These are phyloP conservation scores for Flueggea neowawraea DNA, from an alignment of 441 rosid species.

Conservation along the genomic window DNA sequence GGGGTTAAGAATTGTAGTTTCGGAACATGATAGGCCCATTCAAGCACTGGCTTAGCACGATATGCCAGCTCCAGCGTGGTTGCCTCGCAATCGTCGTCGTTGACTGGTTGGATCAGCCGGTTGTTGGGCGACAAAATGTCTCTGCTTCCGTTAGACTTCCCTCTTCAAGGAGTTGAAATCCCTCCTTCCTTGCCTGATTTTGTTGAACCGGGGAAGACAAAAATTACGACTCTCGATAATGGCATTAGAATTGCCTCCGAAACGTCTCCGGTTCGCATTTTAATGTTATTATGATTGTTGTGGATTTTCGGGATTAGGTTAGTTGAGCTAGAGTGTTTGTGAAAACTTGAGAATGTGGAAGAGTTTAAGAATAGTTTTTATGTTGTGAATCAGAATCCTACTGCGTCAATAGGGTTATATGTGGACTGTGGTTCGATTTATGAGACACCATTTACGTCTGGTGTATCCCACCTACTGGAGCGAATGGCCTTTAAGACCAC, in stretches of 20 bases:
- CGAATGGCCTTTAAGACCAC: slow-evolving; percentile 94
- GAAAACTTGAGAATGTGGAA: slow-evolving; percentile 10
- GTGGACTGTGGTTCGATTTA: slow-evolving; percentile 83
- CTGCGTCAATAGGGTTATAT: slow-evolving; percentile 79
- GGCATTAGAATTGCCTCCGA: slow-evolving; percentile 84
- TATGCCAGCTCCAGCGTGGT: slow-evolving; percentile 64
- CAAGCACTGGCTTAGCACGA: slow-evolving; percentile 25
- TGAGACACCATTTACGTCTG: slow-evolving; percentile 68
- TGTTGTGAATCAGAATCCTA: slow-evolving; percentile 47
- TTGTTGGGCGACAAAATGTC: slow-evolving; percentile 47
- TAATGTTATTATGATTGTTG: not conserved
- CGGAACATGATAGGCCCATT: slow-evolving; percentile 30
- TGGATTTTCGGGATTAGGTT: no score
- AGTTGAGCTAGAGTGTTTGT: not conserved
- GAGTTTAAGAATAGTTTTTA: not conserved
- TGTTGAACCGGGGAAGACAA: slow-evolving; percentile 54
- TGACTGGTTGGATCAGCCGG: slow-evolving; percentile 67
- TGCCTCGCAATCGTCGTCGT: slow-evolving; percentile 37
- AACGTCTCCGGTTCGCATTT: slow-evolving; percentile 43
- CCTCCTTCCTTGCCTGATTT: slow-evolving; percentile 71
- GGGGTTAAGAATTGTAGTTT: no score
- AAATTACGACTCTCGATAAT: slow-evolving; percentile 60
- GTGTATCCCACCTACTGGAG: slow-evolving; percentile 86
- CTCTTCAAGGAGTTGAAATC: slow-evolving; percentile 51
- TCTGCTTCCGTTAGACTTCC: slow-evolving; percentile 52